Evolutionary conservation across 805 yeast species (phyloP).

Genomic region (Wickerhamiella bombiphila): DNA sequence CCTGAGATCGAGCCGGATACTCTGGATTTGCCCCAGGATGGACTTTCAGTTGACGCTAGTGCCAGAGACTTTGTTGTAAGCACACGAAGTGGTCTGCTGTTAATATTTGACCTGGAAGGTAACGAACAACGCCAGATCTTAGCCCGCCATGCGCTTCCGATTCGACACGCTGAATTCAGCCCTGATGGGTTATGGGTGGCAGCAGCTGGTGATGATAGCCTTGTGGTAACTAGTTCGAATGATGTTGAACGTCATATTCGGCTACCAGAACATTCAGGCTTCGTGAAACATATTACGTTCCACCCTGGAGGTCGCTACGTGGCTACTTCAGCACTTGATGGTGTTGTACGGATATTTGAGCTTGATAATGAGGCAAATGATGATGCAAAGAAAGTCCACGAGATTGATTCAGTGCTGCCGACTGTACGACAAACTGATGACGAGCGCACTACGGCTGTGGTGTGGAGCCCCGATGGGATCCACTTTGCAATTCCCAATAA

Average conservation of each 20-base stretch:
- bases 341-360: slow-evolving; percentile 22
- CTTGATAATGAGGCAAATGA: slow-evolving; percentile 13
- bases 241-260: slow-evolving; percentile 28
- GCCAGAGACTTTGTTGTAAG: slow-evolving; percentile 26
- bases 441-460: slow-evolving; percentile 37
- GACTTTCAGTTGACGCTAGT: slow-evolving; percentile 19
- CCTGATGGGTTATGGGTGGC: slow-evolving; percentile 26
- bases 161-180: slow-evolving; percentile 23
- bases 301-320: slow-evolving; percentile 21
- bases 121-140: slow-evolving; percentile 11
- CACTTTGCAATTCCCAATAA: slow-evolving; percentile 52
- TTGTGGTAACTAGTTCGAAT: slow-evolving; percentile 19
- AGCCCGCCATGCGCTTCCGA: slow-evolving; percentile 21
- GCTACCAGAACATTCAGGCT: slow-evolving; percentile 31
- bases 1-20: slow-evolving; percentile 22
- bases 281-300: slow-evolving; percentile 34
- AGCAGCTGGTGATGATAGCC: slow-evolving; percentile 23
- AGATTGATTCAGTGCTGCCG: slow-evolving; percentile 21
- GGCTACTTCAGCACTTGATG: slow-evolving; percentile 23
- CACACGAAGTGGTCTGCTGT: slow-evolving; percentile 30
- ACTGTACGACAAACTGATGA: slow-evolving; percentile 19
- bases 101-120: slow-evolving; percentile 20
- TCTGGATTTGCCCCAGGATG: slow-evolving; percentile 18
- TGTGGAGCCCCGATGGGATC: slow-evolving; percentile 62
- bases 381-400: slow-evolving; percentile 15